Conservation (phyloP, 2,329 filamentous ascomycete species). For the Davidsoniella eucalypti region DNA sequence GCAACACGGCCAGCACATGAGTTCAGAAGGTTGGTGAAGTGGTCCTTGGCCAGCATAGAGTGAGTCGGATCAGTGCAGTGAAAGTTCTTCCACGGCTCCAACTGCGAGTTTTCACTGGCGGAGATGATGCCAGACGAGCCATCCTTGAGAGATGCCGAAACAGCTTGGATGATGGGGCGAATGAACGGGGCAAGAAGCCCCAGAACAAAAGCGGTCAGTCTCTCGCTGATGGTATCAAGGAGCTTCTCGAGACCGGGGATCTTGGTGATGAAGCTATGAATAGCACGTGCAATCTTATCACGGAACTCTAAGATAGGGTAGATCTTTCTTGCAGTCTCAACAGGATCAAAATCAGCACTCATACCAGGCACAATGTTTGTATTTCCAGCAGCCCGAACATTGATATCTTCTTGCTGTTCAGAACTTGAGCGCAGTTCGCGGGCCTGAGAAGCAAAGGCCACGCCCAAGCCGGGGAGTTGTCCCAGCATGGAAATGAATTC, state of each 20-base stretch:
- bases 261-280: conserved; percentile 74
- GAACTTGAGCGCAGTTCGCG: conserved; percentile 43
- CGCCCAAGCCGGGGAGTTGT: conserved; percentile 56
- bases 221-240: conserved; percentile 90
- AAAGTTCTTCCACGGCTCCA: conserved; percentile 65
- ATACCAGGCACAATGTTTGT: conserved; percentile 54
- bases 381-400: conserved; percentile 27
- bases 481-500: conserved; percentile 58
- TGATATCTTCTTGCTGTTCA: conserved; percentile 37
- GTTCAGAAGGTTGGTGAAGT: conserved; percentile 67
- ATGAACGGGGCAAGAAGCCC: conserved; percentile 84
- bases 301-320: conserved; percentile 91
- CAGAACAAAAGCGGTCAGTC: conserved; percentile 78
- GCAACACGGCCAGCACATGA: conserved; percentile 60
- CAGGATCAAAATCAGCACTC: conserved; percentile 59
- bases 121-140: conserved; percentile 59
- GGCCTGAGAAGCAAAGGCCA: conserved; percentile 50
- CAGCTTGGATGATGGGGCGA: conserved; percentile 75
- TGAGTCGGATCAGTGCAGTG: conserved; percentile 64
- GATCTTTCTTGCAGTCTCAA: conserved; percentile 63
- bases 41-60: conserved; percentile 70
- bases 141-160: conserved; percentile 68
- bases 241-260: conserved; percentile 78
- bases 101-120: conserved; percentile 56
- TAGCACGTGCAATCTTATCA: conserved; percentile 79